phyloP scores from a whole-genome alignment of 2,329 filamentous ascomycete species.

The Aschersonia sp. region DNA sequence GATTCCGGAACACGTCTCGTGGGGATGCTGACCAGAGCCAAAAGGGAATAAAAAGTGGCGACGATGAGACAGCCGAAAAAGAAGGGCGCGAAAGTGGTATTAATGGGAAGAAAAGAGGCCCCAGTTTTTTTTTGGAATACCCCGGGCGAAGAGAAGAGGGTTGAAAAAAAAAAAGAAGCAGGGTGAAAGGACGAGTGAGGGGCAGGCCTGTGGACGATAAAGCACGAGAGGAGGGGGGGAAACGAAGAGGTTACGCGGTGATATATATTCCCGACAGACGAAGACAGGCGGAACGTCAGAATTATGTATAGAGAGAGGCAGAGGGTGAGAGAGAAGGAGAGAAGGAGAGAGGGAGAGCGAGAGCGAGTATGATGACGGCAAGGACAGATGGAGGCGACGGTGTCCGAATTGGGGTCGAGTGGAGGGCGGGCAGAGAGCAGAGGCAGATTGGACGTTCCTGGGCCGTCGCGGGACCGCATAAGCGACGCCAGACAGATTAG shows the following conservation, averaged over 20 bases:
- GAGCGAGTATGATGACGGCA: neutral
- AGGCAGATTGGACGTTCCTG: no score
- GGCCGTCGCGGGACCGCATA: neutral
- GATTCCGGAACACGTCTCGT: neutral
- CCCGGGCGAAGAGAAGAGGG: neutral
- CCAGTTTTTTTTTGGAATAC: neutral
- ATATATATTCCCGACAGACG: no score
- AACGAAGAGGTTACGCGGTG: neutral
- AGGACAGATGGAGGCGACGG: neutral
- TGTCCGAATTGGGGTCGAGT: neutral
- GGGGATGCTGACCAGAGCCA: neutral
- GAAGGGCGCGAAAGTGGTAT: slow-evolving; percentile 2
- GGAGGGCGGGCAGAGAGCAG: no score
- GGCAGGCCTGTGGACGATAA: neutral
- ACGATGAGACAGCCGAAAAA: slow-evolving; percentile 4
- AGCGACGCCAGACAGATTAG: neutral
- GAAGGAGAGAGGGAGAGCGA: neutral
- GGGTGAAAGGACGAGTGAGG: neutral
- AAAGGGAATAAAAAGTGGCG: slow-evolving; percentile 4
- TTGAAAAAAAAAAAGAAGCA: neutral
- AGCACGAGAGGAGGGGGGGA: neutral
- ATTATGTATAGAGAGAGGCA: neutral
- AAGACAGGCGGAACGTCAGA: neutral
- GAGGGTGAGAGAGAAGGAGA: no score
- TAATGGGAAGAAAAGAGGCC: neutral